Evolutionary conservation across 2,329 filamentous ascomycete species (phyloP).

Genomic region (Sporothrix brunneoviolacea): DNA sequence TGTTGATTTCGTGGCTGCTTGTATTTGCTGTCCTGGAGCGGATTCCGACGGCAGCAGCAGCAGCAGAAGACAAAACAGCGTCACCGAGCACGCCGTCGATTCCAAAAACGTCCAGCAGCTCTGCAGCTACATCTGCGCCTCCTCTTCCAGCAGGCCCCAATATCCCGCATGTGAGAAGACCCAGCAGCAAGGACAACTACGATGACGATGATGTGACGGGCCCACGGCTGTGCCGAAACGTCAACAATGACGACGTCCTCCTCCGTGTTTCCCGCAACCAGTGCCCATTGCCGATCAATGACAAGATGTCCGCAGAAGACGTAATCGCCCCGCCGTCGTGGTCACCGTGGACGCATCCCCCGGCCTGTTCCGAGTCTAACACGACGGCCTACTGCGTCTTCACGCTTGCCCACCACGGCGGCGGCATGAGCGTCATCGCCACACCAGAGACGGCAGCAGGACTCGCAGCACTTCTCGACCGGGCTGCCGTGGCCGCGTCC

Average conservation of each 20-base stretch:
- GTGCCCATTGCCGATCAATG: background rate
- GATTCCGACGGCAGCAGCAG: background rate
- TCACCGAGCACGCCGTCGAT: background rate
- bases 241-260: background rate
- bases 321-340: background rate
- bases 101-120: background rate
- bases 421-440: constrained; percentile 17
- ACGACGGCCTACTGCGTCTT: constrained; percentile 20
- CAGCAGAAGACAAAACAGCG: background rate
- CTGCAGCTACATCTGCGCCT: background rate
- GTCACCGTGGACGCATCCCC: constrained; percentile 22
- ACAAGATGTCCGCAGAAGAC: no score
- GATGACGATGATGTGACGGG: background rate
- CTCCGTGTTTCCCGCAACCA: background rate
- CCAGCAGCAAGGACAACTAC: background rate
- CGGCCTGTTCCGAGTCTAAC: constrained; percentile 17
- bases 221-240: background rate
- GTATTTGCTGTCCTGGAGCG: no score
- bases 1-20: background rate
- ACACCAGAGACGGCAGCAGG: constrained; percentile 26
- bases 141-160: background rate
- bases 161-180: background rate
- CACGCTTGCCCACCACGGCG: constrained; percentile 19
- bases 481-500: no score
- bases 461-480: background rate